phyloP scores from a whole-genome alignment of 805 yeast genomes.

The Lachancea fermentati region DNA sequence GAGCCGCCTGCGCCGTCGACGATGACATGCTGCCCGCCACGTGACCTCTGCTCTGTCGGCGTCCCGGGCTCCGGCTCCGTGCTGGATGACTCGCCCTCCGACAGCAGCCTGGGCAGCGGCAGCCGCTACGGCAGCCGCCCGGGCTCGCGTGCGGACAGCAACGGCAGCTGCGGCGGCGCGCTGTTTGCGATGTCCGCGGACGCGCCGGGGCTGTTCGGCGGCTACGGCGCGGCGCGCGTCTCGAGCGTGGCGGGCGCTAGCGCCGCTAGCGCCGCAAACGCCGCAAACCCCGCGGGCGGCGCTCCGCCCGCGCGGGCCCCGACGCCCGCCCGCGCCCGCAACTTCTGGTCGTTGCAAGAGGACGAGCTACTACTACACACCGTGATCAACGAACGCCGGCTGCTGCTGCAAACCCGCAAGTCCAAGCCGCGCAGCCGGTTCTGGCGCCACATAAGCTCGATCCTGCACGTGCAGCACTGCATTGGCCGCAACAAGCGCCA shows the following conservation, averaged over 20 bases:
- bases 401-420: conserved; percentile 1
- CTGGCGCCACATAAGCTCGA: conserved; percentile 6
- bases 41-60: background rate
- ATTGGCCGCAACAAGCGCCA: conserved; percentile 1
- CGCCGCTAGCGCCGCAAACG: background rate
- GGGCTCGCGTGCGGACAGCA: background rate
- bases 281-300: background rate
- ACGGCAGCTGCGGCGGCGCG: background rate
- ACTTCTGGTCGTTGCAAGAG: conserved; percentile 4
- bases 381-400: conserved; percentile 1
- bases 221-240: background rate
- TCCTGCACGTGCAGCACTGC: background rate
- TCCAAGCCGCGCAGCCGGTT: conserved; percentile 8
- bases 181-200: background rate
- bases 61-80: too few relatives aligned
- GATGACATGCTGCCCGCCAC: background rate
- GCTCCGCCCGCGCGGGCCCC: background rate
- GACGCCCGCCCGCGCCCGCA: conserved; percentile 2
- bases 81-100: background rate
- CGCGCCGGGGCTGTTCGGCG: background rate
- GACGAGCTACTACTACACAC: conserved; percentile 4
- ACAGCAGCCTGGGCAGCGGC: background rate
- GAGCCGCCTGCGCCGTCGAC: background rate
- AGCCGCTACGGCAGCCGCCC: background rate
- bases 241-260: background rate